These are phyloP conservation scores for Papilionanthe hybrid DNA, from an alignment of 116 monocot genomes.

Conservation along the genomic window DNA sequence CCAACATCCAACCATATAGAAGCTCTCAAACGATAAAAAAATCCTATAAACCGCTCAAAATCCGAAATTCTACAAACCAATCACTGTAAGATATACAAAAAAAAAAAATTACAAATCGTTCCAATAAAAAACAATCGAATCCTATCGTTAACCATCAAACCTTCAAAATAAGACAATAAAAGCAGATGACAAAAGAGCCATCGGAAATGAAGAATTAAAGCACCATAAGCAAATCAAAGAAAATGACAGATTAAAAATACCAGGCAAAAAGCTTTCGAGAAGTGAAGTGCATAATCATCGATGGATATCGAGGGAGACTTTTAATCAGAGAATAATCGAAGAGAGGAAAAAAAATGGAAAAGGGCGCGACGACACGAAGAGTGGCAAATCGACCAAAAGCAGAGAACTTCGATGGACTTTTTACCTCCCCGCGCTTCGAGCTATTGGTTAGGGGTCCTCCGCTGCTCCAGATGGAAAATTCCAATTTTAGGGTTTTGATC, in stretches of 20 bases:
- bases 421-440: not conserved
- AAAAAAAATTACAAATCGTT: not conserved
- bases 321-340: not conserved
- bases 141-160: not conserved
- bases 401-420: not conserved
- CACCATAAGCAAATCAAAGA: not conserved
- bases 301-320: not conserved
- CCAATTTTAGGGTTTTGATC: constrained; percentile 1
- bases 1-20: not conserved
- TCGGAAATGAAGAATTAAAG: not conserved
- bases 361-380: not conserved
- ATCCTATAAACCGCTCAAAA: not conserved
- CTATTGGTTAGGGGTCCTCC: not conserved
- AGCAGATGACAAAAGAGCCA: not conserved
- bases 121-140: not conserved
- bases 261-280: not conserved
- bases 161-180: not conserved
- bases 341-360: not conserved
- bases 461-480: not conserved
- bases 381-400: not conserved
- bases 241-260: not conserved
- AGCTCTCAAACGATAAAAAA: not conserved
- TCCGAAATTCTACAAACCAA: not conserved
- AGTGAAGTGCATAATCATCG: constrained; percentile 1
- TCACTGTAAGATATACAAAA: not conserved